Conservation (phyloP, 805 yeast genomes). For the Hanseniaspora meyeri region DNA sequence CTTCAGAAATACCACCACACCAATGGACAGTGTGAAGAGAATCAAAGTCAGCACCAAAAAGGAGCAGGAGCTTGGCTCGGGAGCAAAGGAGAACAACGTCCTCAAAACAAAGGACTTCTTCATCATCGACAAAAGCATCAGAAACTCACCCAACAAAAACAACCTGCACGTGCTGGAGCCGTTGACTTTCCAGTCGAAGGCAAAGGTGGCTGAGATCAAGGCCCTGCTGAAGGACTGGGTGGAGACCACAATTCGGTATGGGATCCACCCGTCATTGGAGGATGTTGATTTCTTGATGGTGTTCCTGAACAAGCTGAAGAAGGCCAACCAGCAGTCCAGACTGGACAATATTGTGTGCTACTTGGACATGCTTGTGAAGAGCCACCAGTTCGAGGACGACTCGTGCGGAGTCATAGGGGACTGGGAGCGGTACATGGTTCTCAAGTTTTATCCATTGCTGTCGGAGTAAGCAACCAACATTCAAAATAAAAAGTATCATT, state of each 20-base stretch:
- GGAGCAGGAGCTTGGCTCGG: not conserved
- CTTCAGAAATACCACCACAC: not conserved
- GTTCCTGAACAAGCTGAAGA: constrained; percentile 24
- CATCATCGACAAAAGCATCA: not conserved
- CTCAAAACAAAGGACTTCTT: not conserved
- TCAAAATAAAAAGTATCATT: not conserved
- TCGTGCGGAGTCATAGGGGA: constrained; percentile 19
- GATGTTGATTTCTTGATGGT: constrained; percentile 30
- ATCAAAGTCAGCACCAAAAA: not conserved
- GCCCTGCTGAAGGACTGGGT: constrained; percentile 31
- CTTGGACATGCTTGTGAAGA: constrained; percentile 1
- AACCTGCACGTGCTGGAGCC: constrained; percentile 20
- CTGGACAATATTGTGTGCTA: not conserved
- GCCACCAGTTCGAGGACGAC: constrained; percentile 9
- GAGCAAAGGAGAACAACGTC: not conserved
- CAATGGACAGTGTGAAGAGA: not conserved
- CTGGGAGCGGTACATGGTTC: constrained; percentile 25
- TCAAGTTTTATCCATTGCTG: constrained; percentile 21
- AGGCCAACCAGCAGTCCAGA: not conserved
- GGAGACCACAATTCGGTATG: constrained; percentile 22
- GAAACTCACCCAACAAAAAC: not conserved
- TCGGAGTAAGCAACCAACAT: not conserved
- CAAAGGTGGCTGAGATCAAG: constrained; percentile 29
- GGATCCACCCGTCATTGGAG: constrained; percentile 28
- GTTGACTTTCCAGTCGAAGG: constrained; percentile 27